A percentile compares a stretch with the other conserved stretches of the same genome.
phyloP scores from a whole-genome alignment of 306 rosid species.

The Echinosophora koreensis region DNA sequence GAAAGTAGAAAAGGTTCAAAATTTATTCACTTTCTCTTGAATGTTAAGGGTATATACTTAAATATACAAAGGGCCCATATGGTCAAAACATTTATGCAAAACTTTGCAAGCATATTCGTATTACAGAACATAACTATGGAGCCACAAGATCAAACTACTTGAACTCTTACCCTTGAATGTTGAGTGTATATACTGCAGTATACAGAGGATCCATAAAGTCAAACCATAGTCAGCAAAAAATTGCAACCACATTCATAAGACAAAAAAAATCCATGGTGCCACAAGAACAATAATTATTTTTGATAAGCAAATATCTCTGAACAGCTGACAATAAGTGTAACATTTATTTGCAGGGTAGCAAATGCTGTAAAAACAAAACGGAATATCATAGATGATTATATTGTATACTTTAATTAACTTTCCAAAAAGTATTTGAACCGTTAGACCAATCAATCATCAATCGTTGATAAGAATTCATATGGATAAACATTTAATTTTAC shows the following conservation, averaged over 20 bases:
- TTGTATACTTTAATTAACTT: neutral
- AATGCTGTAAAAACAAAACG: neutral
- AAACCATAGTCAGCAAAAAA: neutral
- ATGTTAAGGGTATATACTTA: too few relatives aligned
- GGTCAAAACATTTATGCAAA: neutral
- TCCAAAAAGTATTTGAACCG: too few relatives aligned
- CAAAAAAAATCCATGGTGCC: slow-evolving; percentile 6
- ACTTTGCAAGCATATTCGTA: neutral
- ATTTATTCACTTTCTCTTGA: neutral
- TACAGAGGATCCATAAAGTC: neutral
- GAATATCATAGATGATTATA: neutral
- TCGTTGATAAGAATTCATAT: too few relatives aligned
- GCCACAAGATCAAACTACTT: slow-evolving; percentile 8
- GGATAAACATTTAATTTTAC: neutral
- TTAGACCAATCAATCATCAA: neutral
- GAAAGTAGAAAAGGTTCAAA: neutral
- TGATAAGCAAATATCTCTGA: neutral
- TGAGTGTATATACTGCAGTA: too few relatives aligned
- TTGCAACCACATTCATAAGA: neutral
- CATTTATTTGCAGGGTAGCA: neutral
- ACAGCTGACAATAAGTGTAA: neutral
- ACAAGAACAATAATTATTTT: neutral
- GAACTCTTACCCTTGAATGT: too few relatives aligned
- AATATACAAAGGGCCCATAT: neutral
- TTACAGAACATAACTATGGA: slow-evolving; percentile 17